Base-by-base conservation (phyloP, 169 alveolate genomes). In the Plasmodium falciparum region DNA sequence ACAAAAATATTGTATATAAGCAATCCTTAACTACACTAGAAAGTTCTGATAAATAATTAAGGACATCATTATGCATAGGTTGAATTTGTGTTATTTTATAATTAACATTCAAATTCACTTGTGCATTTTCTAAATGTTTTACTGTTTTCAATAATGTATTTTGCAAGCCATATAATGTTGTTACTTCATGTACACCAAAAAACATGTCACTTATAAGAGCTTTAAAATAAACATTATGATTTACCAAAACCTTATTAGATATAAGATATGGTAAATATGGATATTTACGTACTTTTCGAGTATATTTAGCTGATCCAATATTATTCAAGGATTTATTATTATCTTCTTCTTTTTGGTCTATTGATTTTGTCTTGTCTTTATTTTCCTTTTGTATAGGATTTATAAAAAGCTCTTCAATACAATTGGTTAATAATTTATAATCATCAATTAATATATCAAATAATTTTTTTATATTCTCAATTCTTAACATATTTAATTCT, bases 171-270 rank as follows among this genome's bases (percentile, higher is more conserved):
- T 78, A 45, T 49, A 78, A 65, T n/a, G 89, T 66, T n/a, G 65
- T 78, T 13, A 66, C 76, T 59, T 78, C 72, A 58, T 78, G 89
- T 6, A 26, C 78, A 24, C 89, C 89, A 70, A 78, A 78, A 43
- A 78, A 78, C 89, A 78, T 78, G 33, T 78, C 89, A 22, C 76
- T 59, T 49, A 78, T 65, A 39, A 66, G 29, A 24, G 26, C 15
- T 52, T 49, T 71, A 17, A 78, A 78, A 65, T 78, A 59, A 22
- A 45, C 54, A 49, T 78, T 78, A 65, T 66, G 54, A 33, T 78
- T 66, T 59, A 78, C 26, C 43, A 20, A 33, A 8, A 49, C 20
- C 20, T 65, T 78, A 45, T 49, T 65, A 24, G 89, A 78, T 17
- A 33, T 8, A 0, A 78, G 54, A 59, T 65, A 78, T 12, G 89